These are phyloP conservation scores for Komagataella phaffii DNA, from an alignment of 805 yeast genomes.

Conservation along the genomic window DNA sequence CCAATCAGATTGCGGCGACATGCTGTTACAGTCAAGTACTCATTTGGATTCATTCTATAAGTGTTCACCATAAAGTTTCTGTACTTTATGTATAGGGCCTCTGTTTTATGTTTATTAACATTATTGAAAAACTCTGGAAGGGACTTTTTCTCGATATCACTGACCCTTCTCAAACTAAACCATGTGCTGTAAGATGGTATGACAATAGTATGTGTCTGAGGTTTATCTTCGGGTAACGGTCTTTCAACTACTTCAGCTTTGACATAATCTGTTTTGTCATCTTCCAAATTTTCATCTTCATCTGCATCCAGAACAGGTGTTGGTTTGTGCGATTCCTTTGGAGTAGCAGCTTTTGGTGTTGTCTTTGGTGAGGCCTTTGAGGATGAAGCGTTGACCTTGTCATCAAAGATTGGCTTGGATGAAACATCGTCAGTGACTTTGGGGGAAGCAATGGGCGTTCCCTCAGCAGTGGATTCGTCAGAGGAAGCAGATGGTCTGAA, in stretches of 20 bases:
- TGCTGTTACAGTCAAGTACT: conserved; percentile 80
- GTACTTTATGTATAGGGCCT: conserved; percentile 66
- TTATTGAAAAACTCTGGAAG: conserved; percentile 76
- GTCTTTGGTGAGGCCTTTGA: neutral
- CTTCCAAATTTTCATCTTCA: neutral
- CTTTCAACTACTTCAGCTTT: conserved; percentile 1
- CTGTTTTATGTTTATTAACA: conserved; percentile 58
- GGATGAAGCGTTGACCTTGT: neutral
- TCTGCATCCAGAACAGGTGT: neutral
- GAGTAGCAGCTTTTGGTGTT: neutral
- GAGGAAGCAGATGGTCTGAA: neutral
- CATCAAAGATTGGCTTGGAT: neutral
- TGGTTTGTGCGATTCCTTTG: neutral
- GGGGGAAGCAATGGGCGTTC: neutral
- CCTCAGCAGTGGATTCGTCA: neutral
- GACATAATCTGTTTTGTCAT: neutral
- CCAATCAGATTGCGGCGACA: conserved; percentile 84
- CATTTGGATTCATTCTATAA: conserved; percentile 79
- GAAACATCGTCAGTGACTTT: neutral
- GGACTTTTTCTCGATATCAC: conserved; percentile 69
- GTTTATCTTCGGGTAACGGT: conserved; percentile 8
- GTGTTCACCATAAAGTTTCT: conserved; percentile 85
- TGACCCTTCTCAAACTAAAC: conserved; percentile 65
- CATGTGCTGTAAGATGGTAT: conserved; percentile 82
- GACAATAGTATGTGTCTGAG: conserved; percentile 72